A percentile compares a stretch with the other conserved stretches of the same genome.
Evolutionary conservation across 768 basidiomycete genomes (phyloP).

Genomic region (Termitomyces sp.): DNA sequence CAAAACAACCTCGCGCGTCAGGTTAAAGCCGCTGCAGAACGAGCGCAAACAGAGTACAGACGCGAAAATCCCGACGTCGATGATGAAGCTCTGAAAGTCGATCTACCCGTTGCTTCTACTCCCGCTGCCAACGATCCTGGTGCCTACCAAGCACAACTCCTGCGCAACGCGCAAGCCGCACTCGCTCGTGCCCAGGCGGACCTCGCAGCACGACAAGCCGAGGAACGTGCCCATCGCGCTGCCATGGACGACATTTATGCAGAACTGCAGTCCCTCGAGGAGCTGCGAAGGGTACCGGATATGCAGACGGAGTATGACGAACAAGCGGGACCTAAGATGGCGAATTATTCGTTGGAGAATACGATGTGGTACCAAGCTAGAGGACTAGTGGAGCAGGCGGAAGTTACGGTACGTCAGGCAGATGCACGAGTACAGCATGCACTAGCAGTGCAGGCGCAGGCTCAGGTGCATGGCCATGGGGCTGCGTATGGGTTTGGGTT

Average conservation of each 20-base stretch:
- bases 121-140: conserved; percentile 1
- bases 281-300: not conserved
- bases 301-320: conserved; percentile 1
- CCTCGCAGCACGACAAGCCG: not conserved
- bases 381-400: not conserved
- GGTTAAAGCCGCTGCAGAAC: conserved; percentile 67
- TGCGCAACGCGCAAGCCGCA: conserved; percentile 7
- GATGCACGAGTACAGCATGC: not conserved
- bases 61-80: conserved; percentile 58
- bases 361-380: conserved; percentile 7
- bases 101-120: conserved; percentile 44
- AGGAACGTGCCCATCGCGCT: not conserved
- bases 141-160: not conserved
- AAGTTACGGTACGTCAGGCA: not conserved
- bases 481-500: not conserved
- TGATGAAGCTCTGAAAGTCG: conserved; percentile 57
- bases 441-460: not conserved
- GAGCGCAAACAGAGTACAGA: conserved; percentile 59
- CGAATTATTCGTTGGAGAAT: not conserved
- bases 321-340: not conserved
- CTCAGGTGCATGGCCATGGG: not conserved
- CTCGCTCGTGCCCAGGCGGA: conserved; percentile 1
- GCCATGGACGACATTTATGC: not conserved
- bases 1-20: conserved; percentile 20
- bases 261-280: not conserved